These are phyloP conservation scores for Tephrocybe sp. DNA, from an alignment of 768 basidiomycete genomes.

Conservation along the genomic window DNA sequence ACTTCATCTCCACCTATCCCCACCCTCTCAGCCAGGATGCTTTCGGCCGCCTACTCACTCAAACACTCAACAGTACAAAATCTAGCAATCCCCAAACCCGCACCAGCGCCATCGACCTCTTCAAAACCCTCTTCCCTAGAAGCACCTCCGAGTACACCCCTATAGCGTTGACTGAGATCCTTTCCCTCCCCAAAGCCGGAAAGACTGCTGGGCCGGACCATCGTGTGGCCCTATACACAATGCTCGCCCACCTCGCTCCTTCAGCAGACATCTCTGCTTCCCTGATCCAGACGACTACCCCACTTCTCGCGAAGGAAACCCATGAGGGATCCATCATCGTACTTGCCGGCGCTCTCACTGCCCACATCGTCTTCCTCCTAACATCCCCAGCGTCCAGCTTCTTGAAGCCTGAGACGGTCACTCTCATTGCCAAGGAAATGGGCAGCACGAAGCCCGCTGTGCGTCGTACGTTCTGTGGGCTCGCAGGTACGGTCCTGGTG, in stretches of 20 bases:
- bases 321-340: slow-evolving; percentile 63
- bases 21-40: slow-evolving; percentile 45
- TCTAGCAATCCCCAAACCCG: slow-evolving; percentile 70
- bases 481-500: slow-evolving; percentile 60
- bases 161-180: slow-evolving; percentile 59
- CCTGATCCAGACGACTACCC: slow-evolving; percentile 44
- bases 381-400: slow-evolving; percentile 19
- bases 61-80: slow-evolving; percentile 68
- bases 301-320: slow-evolving; percentile 68
- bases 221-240: slow-evolving; percentile 75
- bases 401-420: slow-evolving; percentile 42
- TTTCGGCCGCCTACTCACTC: slow-evolving; percentile 56
- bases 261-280: slow-evolving; percentile 37
- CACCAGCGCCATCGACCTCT: slow-evolving; percentile 52
- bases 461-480: slow-evolving; percentile 59
- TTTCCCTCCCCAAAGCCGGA: slow-evolving; percentile 74
- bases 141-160: slow-evolving; percentile 37
- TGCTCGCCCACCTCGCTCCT: slow-evolving; percentile 60
- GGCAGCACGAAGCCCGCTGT: slow-evolving; percentile 58
- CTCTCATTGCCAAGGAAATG: slow-evolving; percentile 72
- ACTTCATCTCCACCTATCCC: slow-evolving; percentile 57
- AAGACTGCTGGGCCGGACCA: slow-evolving; percentile 91
- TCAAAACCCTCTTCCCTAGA: slow-evolving; percentile 45
- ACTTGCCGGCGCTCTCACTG: slow-evolving; percentile 53
- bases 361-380: slow-evolving; percentile 62